These are phyloP conservation scores for Trypanosoma caninum DNA, from an alignment of 208 protist genomes.

Conservation along the genomic window DNA sequence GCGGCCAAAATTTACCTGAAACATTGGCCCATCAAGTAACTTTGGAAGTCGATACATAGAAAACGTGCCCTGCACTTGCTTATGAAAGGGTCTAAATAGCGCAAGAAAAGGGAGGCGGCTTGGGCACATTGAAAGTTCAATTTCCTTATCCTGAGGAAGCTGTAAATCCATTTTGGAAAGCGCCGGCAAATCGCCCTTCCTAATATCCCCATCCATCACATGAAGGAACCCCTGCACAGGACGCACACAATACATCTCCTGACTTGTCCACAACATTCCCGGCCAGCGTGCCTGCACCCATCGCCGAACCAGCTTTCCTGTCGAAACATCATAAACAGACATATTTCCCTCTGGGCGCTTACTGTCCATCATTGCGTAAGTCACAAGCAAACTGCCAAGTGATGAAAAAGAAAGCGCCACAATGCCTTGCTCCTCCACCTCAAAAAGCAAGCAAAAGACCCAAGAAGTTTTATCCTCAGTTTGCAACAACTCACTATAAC, in stretches of 20 bases:
- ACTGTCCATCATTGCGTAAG: constrained; percentile 79
- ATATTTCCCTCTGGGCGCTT: constrained; percentile 80
- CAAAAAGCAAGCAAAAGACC: constrained; percentile 44
- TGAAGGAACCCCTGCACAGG: constrained; percentile 73
- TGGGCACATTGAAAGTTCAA: constrained; percentile 56
- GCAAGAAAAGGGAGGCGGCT: constrained; percentile 55
- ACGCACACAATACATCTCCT: constrained; percentile 62
- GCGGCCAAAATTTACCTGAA: constrained; percentile 57
- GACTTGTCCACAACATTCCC: constrained; percentile 65
- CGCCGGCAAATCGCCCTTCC: constrained; percentile 13
- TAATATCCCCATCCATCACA: constrained; percentile 51
- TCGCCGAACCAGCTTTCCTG: constrained; percentile 48
- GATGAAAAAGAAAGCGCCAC: constrained; percentile 69
- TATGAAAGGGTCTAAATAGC: constrained; percentile 83
- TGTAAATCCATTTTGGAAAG: constrained; percentile 76
- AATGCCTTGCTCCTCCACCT: constrained; percentile 58
- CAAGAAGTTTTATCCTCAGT: constrained; percentile 13
- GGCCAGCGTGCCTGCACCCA: constrained; percentile 82
- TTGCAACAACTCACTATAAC: constrained; percentile 54
- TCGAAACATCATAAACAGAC: constrained; percentile 51
- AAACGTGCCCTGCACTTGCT: constrained; percentile 64
- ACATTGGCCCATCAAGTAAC: constrained; percentile 58
- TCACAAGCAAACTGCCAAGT: constrained; percentile 59
- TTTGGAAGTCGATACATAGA: constrained; percentile 70
- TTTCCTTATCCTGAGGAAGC: constrained; percentile 77